phyloP scores from a whole-genome alignment of 306 rosid species.

The Hippophae rhamnoides region DNA sequence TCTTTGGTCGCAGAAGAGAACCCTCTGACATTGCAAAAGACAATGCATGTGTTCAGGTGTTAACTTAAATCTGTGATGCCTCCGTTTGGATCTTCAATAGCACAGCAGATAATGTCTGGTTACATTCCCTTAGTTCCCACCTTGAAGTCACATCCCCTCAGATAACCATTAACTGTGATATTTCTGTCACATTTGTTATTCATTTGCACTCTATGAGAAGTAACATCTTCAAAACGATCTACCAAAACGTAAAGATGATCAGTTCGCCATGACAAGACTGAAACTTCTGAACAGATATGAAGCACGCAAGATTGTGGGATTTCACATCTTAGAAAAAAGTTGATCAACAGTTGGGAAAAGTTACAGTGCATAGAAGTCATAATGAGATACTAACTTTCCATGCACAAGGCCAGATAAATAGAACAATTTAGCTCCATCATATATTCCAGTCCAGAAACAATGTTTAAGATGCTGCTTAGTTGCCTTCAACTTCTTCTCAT shows the following conservation, averaged over 20 bases:
- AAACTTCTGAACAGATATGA: slow-evolving; percentile 91
- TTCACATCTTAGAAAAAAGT: slow-evolving; percentile 48
- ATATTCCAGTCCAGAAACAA: slow-evolving; percentile 90
- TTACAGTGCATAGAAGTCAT: too few species aligned
- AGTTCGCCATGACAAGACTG: slow-evolving; percentile 89
- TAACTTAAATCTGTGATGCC: slow-evolving; percentile 88
- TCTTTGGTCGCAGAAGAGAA: slow-evolving; percentile 85
- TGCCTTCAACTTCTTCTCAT: slow-evolving; percentile 68
- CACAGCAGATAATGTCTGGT: slow-evolving; percentile 82
- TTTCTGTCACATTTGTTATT: slow-evolving; percentile 78
- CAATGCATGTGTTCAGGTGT: slow-evolving; percentile 98
- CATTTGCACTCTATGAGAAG: slow-evolving; percentile 57
- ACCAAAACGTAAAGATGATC: slow-evolving; percentile 82
- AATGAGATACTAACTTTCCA: slow-evolving; percentile 62
- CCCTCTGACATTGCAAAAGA: slow-evolving; percentile 84
- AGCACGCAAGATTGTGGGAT: slow-evolving; percentile 81
- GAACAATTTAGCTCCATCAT: slow-evolving; percentile 86
- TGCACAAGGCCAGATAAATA: slow-evolving; percentile 81
- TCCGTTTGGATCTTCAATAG: slow-evolving; percentile 76
- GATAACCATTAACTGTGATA: slow-evolving; percentile 78
- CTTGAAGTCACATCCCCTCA: slow-evolving; percentile 85
- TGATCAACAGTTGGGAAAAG: background rate
- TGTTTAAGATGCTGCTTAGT: slow-evolving; percentile 86
- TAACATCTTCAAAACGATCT: slow-evolving; percentile 93
- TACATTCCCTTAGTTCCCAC: slow-evolving; percentile 64